Percentiles rank a stretch among this genome's conserved stretches.
phyloP scores from a whole-genome alignment of 2,329 filamentous ascomycete genomes.

The Colletotrichum gigasporum region DNA sequence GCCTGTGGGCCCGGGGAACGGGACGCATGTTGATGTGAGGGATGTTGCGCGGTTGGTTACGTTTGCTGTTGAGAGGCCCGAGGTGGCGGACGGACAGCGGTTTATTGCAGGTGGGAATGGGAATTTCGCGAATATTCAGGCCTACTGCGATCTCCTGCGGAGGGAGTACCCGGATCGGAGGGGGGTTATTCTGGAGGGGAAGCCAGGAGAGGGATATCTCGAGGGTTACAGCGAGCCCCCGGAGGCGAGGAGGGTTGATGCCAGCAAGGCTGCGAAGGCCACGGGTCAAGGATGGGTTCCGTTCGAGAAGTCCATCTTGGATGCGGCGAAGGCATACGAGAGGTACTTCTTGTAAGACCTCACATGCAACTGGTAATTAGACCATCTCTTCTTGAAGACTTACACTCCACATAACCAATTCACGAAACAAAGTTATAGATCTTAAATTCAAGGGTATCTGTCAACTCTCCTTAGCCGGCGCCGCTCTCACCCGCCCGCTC shows the following conservation, averaged over 20 bases:
- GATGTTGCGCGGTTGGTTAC: constrained; percentile 20
- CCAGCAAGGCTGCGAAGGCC: constrained; percentile 23
- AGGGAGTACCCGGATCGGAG: constrained; percentile 8
- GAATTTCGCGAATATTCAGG: constrained; percentile 14
- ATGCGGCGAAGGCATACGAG: constrained; percentile 28
- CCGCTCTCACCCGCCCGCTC: constrained; percentile 5
- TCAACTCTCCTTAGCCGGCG: neutral
- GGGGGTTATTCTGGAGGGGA: constrained; percentile 15
- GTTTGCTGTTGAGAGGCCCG: constrained; percentile 6
- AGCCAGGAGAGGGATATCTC: constrained; percentile 18
- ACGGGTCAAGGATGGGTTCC: constrained; percentile 12
- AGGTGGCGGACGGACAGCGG: neutral
- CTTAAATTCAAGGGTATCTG: neutral
- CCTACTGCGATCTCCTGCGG: constrained; percentile 17
- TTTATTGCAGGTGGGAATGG: constrained; percentile 13
- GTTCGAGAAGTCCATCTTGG: constrained; percentile 22
- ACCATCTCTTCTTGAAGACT: no score
- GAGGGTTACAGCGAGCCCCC: constrained; percentile 17
- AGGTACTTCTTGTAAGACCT: constrained; percentile 22
- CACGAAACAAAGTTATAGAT: no score
- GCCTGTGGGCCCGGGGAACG: neutral
- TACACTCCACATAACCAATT: no score
- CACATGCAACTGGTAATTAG: no score
- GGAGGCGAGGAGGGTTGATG: constrained; percentile 8
- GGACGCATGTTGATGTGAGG: constrained; percentile 27